phyloP scores from a whole-genome alignment of 257 asterid genomes.

The Coffea eugenioides region DNA sequence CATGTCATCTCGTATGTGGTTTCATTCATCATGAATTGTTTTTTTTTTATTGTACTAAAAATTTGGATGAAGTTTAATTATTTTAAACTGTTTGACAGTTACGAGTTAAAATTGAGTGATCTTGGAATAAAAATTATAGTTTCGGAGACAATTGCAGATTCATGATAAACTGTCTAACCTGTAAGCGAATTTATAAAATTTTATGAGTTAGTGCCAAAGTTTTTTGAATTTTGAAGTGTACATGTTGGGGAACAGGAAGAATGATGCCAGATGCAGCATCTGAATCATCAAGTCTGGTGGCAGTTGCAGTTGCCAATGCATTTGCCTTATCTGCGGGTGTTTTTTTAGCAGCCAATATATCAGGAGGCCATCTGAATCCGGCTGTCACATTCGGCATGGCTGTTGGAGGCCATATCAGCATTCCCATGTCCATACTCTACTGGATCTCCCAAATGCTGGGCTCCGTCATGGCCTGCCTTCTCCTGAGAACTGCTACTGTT shows the following conservation, averaged over 20 bases:
- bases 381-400: slow-evolving; percentile 89
- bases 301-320: slow-evolving; percentile 55
- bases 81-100: too few species aligned
- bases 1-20: slow-evolving; percentile 50
- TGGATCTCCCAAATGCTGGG: slow-evolving; percentile 68
- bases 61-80: too few species aligned
- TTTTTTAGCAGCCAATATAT: slow-evolving; percentile 50
- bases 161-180: too few species aligned
- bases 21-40: neutral
- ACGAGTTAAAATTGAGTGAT: too few species aligned
- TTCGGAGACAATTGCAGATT: too few species aligned
- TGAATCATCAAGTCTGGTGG: slow-evolving; percentile 49
- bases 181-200: too few species aligned
- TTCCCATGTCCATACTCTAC: slow-evolving; percentile 61
- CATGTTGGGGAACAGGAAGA: slow-evolving; percentile 37
- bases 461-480: slow-evolving; percentile 65
- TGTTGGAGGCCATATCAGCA: slow-evolving; percentile 61
- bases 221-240: neutral
- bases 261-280: slow-evolving; percentile 33
- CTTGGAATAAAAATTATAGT: too few species aligned
- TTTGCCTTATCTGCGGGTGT: slow-evolving; percentile 63
- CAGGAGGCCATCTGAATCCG: slow-evolving; percentile 93
- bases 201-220: too few species aligned
- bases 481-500: slow-evolving; percentile 47
- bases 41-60: too few species aligned